Base-by-base conservation (phyloP, 495 filamentous ascomycete genomes). In the Penicillium daleae region DNA sequence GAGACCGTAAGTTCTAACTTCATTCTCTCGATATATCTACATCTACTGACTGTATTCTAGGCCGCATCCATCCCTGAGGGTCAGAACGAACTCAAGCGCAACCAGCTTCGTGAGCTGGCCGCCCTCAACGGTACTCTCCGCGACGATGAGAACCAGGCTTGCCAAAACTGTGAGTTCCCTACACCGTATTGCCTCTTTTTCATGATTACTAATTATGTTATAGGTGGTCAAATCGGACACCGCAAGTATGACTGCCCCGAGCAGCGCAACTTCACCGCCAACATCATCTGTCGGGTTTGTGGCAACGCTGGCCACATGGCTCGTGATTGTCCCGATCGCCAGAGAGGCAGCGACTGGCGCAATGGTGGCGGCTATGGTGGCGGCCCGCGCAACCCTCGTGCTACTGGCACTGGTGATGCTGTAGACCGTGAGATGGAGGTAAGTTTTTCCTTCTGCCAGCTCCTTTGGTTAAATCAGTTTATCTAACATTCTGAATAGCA, bases 221-320 rank as follows among this genome's bases (percentile, higher is more conserved):
- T 39, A 89, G 87, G 87, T 77, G 96, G 94, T 66, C 91, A 99
- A 85, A 98, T 99, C 62, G 96, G 96, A 59, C 96, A 99, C 76
- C 88, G 96, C 74, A 99, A 98, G 76, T 98, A 97, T 68, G 96
- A 99, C 75, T 99, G 96, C 66, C 96, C 96, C 7, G 90, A 99
- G 80, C 92, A 96, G 75, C 90, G 91, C 73, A 99, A 99, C 76
- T 98, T 90, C 78, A 98, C 96, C 26, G 92, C 96, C 68, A 97
- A 93, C 74, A 97, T 98, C 77, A 99, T 99, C 76, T 99, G 96
- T 82, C 94, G 95, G 66, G 91, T 97, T 70, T 99, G 96, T 78
- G 96, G 96, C 57, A 94, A 96, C 68, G 92, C 92, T 60, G 92
- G 92, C 1, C 92, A 97, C 70, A 93, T 97, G 90, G 92, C 89